These are phyloP conservation scores for Terfezia boudieri DNA, from an alignment of 495 filamentous ascomycete genomes.

Conservation along the genomic window DNA sequence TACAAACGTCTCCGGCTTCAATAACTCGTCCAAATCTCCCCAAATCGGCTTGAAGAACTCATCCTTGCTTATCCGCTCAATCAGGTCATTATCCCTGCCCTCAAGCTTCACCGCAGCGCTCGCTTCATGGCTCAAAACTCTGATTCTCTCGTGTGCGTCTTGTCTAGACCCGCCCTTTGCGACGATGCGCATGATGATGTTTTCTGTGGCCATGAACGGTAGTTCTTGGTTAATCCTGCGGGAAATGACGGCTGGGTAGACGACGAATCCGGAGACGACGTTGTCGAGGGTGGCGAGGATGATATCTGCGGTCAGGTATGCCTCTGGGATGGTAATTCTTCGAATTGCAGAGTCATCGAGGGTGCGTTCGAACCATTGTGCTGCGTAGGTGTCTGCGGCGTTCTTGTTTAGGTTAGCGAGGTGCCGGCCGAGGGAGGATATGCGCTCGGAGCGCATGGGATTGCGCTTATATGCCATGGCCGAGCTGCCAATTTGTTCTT, in stretches of 20 bases:
- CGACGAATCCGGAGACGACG: conserved; percentile 57
- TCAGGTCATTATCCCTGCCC: conserved; percentile 62
- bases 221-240: conserved; percentile 51
- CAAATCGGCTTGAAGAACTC: conserved; percentile 69
- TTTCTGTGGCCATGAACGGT: conserved; percentile 72
- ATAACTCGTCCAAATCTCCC: conserved; percentile 47
- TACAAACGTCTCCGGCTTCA: conserved; percentile 49
- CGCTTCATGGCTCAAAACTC: conserved; percentile 73
- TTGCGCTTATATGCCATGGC: conserved; percentile 80
- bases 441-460: conserved; percentile 72
- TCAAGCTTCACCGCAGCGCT: conserved; percentile 55
- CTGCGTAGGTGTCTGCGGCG: conserved; percentile 51
- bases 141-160: conserved; percentile 81
- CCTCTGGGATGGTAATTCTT: conserved; percentile 43
- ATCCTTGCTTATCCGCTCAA: conserved; percentile 50
- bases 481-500: conserved; percentile 39
- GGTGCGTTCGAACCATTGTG: conserved; percentile 61
- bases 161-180: conserved; percentile 56
- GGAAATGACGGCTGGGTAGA: conserved; percentile 62
- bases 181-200: conserved; percentile 75
- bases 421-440: conserved; percentile 53
- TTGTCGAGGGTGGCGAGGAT: conserved; percentile 65
- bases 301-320: conserved; percentile 64
- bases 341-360: conserved; percentile 21
- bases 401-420: conserved; percentile 43